These are phyloP conservation scores for Lablab purpureus DNA, from an alignment of 306 rosid species.

Conservation along the genomic window DNA sequence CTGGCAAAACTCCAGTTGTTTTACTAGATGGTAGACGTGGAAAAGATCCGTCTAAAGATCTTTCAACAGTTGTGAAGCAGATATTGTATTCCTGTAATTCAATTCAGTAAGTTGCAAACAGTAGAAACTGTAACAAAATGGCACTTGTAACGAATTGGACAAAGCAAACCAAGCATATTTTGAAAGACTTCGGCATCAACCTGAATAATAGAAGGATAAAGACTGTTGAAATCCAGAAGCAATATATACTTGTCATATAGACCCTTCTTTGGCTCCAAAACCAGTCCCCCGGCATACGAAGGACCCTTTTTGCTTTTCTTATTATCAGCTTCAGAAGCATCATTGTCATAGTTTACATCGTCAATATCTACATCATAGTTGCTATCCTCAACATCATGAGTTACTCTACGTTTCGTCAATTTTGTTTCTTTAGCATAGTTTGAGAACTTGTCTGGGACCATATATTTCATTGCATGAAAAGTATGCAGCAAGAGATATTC, in stretches of 20 bases:
- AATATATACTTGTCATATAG: slow-evolving; percentile 92
- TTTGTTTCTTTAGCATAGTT: slow-evolving; percentile 66
- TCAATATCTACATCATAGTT: slow-evolving; percentile 64
- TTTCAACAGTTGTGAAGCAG: slow-evolving; percentile 96
- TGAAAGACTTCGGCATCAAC: slow-evolving; percentile 48
- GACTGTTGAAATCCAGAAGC: slow-evolving; percentile 97
- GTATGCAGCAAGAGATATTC: slow-evolving; percentile 96
- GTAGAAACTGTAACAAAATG: slow-evolving; percentile 32
- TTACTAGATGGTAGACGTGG: slow-evolving; percentile 79
- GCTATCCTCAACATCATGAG: slow-evolving; percentile 57
- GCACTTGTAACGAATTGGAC: slow-evolving; percentile 5
- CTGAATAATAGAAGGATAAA: slow-evolving; percentile 98
- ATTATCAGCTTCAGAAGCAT: slow-evolving; percentile 58
- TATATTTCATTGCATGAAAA: slow-evolving; percentile 88
- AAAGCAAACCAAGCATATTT: slow-evolving; percentile 35
- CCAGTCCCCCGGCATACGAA: slow-evolving; percentile 95
- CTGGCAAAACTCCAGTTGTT: slow-evolving; percentile 88
- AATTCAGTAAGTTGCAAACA: slow-evolving; percentile 40
- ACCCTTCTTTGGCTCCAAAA: slow-evolving; percentile 97
- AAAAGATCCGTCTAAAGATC: slow-evolving; percentile 68
- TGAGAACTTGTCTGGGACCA: slow-evolving; percentile 86
- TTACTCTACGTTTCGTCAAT: slow-evolving; percentile 62
- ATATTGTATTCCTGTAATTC: slow-evolving; percentile 88
- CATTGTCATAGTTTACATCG: slow-evolving; percentile 60
- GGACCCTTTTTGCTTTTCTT: slow-evolving; percentile 83